phyloP scores from a whole-genome alignment of 495 filamentous ascomycete species.

The Hyaloscypha finlandica region DNA sequence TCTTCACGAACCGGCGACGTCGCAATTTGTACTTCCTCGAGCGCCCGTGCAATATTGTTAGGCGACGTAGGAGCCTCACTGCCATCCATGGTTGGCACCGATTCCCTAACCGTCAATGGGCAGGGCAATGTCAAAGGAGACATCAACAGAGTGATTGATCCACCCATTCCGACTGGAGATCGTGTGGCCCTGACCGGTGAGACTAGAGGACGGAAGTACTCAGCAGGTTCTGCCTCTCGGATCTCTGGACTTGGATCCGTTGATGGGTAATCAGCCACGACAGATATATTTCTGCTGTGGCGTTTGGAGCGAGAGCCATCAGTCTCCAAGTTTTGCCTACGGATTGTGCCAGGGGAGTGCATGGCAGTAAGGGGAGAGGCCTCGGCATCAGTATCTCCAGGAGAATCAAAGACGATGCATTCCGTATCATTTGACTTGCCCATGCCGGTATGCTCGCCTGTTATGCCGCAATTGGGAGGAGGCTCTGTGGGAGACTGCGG shows the following conservation, averaged over 20 bases:
- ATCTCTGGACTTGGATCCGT: conserved; percentile 23
- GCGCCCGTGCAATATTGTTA: neutral
- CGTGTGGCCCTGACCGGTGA: conserved; percentile 12
- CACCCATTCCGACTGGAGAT: neutral
- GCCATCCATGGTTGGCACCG: neutral
- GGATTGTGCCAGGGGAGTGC: neutral
- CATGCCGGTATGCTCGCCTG: neutral
- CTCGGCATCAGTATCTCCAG: neutral
- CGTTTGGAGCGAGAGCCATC: conserved; percentile 2
- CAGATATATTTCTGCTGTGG: conserved; percentile 19
- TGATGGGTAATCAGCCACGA: conserved; percentile 15
- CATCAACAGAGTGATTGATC: neutral
- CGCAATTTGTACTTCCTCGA: neutral
- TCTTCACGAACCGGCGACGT: neutral
- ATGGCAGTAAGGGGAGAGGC: neutral
- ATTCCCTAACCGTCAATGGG: neutral
- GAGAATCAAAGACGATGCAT: conserved; percentile 1
- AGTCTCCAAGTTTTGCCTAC: neutral
- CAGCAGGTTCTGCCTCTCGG: conserved; percentile 20
- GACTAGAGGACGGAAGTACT: conserved; percentile 20
- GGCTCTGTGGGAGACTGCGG: neutral
- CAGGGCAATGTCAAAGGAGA: neutral
- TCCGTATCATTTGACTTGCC: neutral
- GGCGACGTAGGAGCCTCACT: neutral
- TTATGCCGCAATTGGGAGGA: neutral